Base-by-base conservation (phyloP, 768 basidiomycete species). In the Dictyophora rubrovolvata region DNA sequence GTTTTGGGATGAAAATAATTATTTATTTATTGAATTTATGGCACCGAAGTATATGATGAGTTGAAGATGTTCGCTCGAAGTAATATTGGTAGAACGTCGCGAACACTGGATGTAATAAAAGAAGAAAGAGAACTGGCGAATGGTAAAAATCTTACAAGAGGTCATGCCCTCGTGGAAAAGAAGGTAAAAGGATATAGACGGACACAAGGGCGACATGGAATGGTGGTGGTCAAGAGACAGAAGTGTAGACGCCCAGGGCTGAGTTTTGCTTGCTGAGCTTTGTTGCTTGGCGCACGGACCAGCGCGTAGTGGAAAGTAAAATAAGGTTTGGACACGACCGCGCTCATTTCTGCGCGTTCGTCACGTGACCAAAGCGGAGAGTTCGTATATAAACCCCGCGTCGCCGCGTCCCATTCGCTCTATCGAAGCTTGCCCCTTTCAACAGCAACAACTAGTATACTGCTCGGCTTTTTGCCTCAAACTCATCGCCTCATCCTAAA, bases 251-350 rank as follows among this genome's bases (percentile, higher is more conserved):
- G 50, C 20, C 18, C 20, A 10, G 8, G 14, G 4, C 20, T 20
- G 21, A 12, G 21, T 16, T 14, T 51, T 22, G 50, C 12, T 22
- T 22, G 21, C 14, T 51, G 11, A 18, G 11, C 16, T 51, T 51
- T 51, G 50, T 34, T 12, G n/a, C 50, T 51, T 51, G 11, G 17
- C 28, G 21, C 50, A 34, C 22, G 33, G 50, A 22, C 21, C 21
- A 34, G 4, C 22, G 50, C 22, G 50, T 51, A 22, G 20, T 16
- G 50, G 16, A 59, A 59, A 59, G 22, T 21, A 47, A 59, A 59
- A 59, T 59, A 51, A 59, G 50, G 57, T 59, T 59, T 50, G 22
- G 21, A 37, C 42, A 9, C 42, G 42, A 14, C n/a, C 42, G 4
- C 42, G 11, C 42, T 51, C 21, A 34, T 59, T 21, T 21, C 48